phyloP scores from a whole-genome alignment of 192 early-diverging fungal species.

The Coemansia sp. region DNA sequence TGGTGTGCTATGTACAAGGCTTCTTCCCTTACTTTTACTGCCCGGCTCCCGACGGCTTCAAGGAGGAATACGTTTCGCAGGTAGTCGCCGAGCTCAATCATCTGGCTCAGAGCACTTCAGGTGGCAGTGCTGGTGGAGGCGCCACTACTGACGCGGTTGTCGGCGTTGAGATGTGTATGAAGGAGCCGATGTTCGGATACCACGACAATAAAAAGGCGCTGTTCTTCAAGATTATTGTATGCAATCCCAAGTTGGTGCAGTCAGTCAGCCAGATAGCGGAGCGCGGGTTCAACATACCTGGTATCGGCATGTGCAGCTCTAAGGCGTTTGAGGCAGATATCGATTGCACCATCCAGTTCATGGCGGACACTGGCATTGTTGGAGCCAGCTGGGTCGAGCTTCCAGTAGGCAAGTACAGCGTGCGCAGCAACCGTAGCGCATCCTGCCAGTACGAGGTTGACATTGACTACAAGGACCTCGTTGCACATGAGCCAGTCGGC shows the following conservation, averaged over 20 bases:
- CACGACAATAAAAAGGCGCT: conserved; percentile 78
- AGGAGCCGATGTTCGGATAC: conserved; percentile 87
- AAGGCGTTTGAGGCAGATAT: conserved; percentile 84
- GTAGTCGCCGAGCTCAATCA: conserved; percentile 44
- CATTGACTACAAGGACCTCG: conserved; percentile 71
- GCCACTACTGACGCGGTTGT: conserved; percentile 21
- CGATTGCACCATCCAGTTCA: conserved; percentile 85
- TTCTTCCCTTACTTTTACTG: conserved; percentile 96
- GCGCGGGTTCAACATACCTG: conserved; percentile 62
- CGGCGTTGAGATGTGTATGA: conserved; percentile 68
- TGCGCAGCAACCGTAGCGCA: conserved; percentile 43
- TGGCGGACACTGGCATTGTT: conserved; percentile 87
- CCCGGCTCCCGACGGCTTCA: conserved; percentile 82
- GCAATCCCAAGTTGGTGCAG: conserved; percentile 58
- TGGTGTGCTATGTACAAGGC: conserved; percentile 87
- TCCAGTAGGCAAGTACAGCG: conserved; percentile 72
- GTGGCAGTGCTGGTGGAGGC: conserved; percentile 20
- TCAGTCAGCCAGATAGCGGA: conserved; percentile 48
- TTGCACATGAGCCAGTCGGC: conserved; percentile 84
- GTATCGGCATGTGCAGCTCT: conserved; percentile 56
- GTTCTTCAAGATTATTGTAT: conserved; percentile 78
- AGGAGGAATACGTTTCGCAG: conserved; percentile 59
- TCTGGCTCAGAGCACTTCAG: conserved; percentile 36
- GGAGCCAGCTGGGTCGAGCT: conserved; percentile 96
- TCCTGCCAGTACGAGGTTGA: conserved; percentile 86